These are phyloP conservation scores for Solanum piurae DNA, from an alignment of 257 asterid genomes.

Conservation along the genomic window DNA sequence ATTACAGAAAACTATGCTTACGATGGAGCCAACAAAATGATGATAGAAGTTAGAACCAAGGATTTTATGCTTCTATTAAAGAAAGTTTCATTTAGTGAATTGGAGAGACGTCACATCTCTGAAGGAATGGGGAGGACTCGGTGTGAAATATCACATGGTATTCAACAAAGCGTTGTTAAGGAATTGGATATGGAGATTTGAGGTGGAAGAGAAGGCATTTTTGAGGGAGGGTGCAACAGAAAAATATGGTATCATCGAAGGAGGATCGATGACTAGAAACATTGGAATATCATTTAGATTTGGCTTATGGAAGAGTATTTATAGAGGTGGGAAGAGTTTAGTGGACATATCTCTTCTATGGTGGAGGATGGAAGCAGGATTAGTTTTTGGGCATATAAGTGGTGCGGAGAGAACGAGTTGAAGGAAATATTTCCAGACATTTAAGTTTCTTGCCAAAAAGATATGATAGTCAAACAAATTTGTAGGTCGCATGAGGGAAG, in stretches of 20 bases:
- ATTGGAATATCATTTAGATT: neutral
- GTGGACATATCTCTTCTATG: neutral
- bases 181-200: neutral
- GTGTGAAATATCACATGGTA: neutral
- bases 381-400: neutral
- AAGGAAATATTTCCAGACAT: neutral
- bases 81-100: neutral
- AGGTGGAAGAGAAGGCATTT: neutral
- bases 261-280: neutral
- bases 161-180: neutral
- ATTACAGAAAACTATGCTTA: neutral
- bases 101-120: neutral
- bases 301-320: neutral
- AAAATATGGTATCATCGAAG: neutral
- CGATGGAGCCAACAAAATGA: neutral
- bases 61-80: neutral
- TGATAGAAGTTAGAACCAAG: neutral
- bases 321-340: neutral
- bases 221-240: neutral
- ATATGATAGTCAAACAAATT: neutral
- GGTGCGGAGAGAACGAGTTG: neutral
- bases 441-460: neutral
- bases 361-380: neutral
- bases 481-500: neutral
- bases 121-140: neutral